Evolutionary conservation across 495 filamentous ascomycete genomes (phyloP).

Genomic region (Lophiostoma macrostomum): DNA sequence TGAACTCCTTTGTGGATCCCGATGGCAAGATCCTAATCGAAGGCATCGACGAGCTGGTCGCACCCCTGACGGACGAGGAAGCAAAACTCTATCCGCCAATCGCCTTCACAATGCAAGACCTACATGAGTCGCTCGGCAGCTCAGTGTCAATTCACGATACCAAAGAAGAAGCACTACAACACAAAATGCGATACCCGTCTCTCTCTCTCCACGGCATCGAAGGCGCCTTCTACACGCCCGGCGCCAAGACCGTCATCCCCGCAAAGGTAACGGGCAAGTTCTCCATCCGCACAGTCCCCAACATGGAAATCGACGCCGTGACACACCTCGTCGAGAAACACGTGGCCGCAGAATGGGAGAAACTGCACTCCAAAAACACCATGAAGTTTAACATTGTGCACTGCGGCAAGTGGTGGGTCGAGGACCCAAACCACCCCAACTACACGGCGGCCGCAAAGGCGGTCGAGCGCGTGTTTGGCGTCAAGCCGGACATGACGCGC

Average conservation of each 20-base stretch:
- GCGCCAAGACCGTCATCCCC: constrained; percentile 97
- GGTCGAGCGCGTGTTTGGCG: constrained; percentile 84
- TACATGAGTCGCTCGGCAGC: constrained; percentile 85
- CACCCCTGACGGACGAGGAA: constrained; percentile 81
- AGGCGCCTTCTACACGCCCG: constrained; percentile 88
- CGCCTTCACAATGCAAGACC: constrained; percentile 90
- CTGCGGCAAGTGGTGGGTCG: constrained; percentile 97
- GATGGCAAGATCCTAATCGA: constrained; percentile 86
- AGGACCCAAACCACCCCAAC: constrained; percentile 97
- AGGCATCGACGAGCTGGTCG: constrained; percentile 87
- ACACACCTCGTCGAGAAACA: constrained; percentile 78
- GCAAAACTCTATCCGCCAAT: constrained; percentile 79
- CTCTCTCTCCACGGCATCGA: constrained; percentile 96
- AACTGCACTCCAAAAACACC: constrained; percentile 85
- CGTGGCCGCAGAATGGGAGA: constrained; percentile 73
- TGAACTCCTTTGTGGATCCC: constrained; percentile 80
- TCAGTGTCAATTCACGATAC: constrained; percentile 78
- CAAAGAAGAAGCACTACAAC: constrained; percentile 90
- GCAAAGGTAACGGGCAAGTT: constrained; percentile 98
- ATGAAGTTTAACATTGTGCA: constrained; percentile 77
- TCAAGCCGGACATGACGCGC: constrained; percentile 90
- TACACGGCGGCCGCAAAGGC: constrained; percentile 91
- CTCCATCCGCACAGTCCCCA: constrained; percentile 91
- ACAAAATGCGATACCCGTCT: constrained; percentile 85
- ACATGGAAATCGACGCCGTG: constrained; percentile 92